phyloP scores from a whole-genome alignment of 2,329 filamentous ascomycete genomes.

The Claviceps pazoutovae region DNA sequence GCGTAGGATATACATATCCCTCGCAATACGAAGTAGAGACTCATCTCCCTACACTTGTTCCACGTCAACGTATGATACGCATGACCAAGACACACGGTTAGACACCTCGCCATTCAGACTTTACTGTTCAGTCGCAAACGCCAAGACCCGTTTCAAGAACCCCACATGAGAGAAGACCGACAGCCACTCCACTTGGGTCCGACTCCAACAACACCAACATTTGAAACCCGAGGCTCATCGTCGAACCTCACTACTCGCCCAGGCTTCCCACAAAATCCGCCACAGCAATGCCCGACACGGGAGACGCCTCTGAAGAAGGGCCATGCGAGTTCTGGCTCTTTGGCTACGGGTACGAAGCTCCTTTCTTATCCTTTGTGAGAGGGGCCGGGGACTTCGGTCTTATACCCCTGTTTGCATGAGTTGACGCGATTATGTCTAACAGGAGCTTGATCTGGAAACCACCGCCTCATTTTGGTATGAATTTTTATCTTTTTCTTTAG shows the following conservation, averaged over 20 bases:
- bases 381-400: not conserved
- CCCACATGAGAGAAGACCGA: too few relatives aligned
- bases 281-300: not conserved
- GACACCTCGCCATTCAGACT: too few relatives aligned
- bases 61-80: too few relatives aligned
- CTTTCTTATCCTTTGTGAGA: not conserved
- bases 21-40: too few relatives aligned
- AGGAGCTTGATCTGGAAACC: conserved; percentile 96
- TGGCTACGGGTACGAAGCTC: conserved; percentile 68
- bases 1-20: too few relatives aligned
- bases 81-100: too few relatives aligned
- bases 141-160: too few relatives aligned
- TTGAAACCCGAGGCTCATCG: not conserved
- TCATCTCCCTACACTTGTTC: too few relatives aligned
- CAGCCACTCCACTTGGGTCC: too few relatives aligned
- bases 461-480: conserved; percentile 78
- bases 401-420: not conserved
- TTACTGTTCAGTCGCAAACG: too few relatives aligned
- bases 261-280: not conserved
- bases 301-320: conserved; percentile 8
- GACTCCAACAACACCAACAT: too few relatives aligned
- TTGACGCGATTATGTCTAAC: not conserved
- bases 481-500: not conserved
- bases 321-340: conserved; percentile 80
- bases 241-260: not conserved